These are phyloP conservation scores for Houttuynia cordata DNA, from an alignment of 164 flowering plant species.

Conservation along the genomic window DNA sequence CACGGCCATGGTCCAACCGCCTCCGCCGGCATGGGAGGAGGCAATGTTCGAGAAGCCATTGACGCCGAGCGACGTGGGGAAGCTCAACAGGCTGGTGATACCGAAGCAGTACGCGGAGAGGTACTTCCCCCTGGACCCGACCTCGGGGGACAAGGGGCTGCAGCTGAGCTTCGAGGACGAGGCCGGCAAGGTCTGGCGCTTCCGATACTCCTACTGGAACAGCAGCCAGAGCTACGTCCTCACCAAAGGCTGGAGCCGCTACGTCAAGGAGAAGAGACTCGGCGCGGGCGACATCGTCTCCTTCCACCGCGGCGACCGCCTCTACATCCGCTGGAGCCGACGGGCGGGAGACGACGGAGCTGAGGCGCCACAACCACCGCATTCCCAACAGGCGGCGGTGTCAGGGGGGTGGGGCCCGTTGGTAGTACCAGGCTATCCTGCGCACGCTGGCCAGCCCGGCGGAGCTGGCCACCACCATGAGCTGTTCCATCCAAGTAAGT, in stretches of 20 bases:
- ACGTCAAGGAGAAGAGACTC: slow-evolving; percentile 76
- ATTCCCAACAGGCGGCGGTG: slow-evolving; percentile 8
- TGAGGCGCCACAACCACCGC: too few species aligned
- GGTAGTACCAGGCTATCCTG: too few species aligned
- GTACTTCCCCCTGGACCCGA: slow-evolving; percentile 53
- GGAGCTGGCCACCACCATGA: too few species aligned
- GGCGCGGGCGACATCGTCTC: slow-evolving; percentile 77
- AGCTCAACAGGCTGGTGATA: slow-evolving; percentile 86
- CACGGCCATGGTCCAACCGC: background rate
- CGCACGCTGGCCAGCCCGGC: background rate
- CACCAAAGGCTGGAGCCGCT: slow-evolving; percentile 94
- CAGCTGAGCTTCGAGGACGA: slow-evolving; percentile 77
- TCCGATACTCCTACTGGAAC: slow-evolving; percentile 90
- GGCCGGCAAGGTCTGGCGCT: slow-evolving; percentile 60
- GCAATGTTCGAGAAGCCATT: slow-evolving; percentile 77
- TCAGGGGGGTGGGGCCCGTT: background rate
- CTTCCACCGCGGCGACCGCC: slow-evolving; percentile 33
- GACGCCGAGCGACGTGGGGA: slow-evolving; percentile 95
- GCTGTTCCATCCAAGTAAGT: too few species aligned
- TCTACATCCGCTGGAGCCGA: slow-evolving; percentile 67
- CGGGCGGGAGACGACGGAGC: slow-evolving; percentile 24
- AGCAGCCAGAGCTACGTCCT: slow-evolving; percentile 93
- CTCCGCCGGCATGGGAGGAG: slow-evolving; percentile 12
- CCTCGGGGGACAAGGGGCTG: slow-evolving; percentile 43
- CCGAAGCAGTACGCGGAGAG: slow-evolving; percentile 96